Conservation (phyloP, 2,329 filamentous ascomycete species). For the Cercospora janseana region DNA sequence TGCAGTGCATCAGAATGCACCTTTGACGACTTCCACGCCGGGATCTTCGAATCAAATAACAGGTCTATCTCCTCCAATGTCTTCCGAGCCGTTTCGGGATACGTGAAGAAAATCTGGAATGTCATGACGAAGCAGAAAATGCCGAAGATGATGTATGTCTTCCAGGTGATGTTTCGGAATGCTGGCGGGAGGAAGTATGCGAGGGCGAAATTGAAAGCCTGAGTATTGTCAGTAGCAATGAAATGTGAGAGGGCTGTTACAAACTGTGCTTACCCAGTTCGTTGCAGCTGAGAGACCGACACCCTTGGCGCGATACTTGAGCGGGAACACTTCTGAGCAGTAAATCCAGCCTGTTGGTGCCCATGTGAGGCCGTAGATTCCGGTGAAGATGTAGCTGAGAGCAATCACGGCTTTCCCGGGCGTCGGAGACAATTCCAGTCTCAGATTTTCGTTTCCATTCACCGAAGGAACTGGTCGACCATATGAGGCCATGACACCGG, state of each 20-base stretch:
- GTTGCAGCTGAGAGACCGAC: slow-evolving; percentile 57
- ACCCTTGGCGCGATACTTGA: slow-evolving; percentile 59
- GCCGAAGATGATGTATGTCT: slow-evolving; percentile 67
- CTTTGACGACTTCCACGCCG: slow-evolving; percentile 32
- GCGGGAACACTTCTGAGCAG: slow-evolving; percentile 61
- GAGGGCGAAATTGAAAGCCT: slow-evolving; percentile 46
- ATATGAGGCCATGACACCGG: slow-evolving; percentile 45
- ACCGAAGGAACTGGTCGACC: slow-evolving; percentile 45
- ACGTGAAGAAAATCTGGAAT: slow-evolving; percentile 41
- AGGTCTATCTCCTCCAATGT: slow-evolving; percentile 42
- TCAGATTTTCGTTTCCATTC: slow-evolving; percentile 49
- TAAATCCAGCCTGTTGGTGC: slow-evolving; percentile 66
- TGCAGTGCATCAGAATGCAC: slow-evolving; percentile 23
- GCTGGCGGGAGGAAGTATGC: slow-evolving; percentile 58
- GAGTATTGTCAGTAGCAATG: background rate
- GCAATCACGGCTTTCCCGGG: slow-evolving; percentile 62
- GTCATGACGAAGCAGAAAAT: slow-evolving; percentile 64
- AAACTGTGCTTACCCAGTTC: slow-evolving; percentile 45
- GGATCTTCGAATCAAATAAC: slow-evolving; percentile 35
- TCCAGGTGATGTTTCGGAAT: slow-evolving; percentile 58
- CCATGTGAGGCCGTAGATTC: slow-evolving; percentile 61
- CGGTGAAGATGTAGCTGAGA: slow-evolving; percentile 63
- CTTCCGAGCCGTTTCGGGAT: slow-evolving; percentile 39
- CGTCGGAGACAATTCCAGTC: slow-evolving; percentile 51
- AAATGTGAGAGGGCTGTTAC: background rate